Base-by-base conservation (phyloP, 2,329 filamentous ascomycete genomes). In the Botryotinia convoluta region DNA sequence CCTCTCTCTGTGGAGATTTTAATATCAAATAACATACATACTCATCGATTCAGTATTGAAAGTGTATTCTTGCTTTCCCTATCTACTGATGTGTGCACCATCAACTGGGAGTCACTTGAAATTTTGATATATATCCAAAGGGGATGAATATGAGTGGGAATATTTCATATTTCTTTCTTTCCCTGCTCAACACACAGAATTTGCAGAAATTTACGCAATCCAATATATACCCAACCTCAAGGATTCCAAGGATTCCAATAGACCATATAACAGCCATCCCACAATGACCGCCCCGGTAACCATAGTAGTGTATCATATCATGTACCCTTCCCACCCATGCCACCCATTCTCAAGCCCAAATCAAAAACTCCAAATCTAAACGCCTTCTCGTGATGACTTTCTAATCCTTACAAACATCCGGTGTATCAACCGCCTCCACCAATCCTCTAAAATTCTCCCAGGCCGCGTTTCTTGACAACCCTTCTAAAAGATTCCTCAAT, bases 401-500 rank as follows among this genome's bases (percentile, higher is more conserved):
- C n/a, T 16, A 57, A 16, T 32, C n/a, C 5, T 29, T 5, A 5
- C n/a, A 57, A 44, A 14, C 6, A 22, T 22, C n/a, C 7, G 35
- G n/a, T 26, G 14, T 32, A 45, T 70, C 71, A n/a, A 57, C 48
- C 16, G 42, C 57, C 57, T 65, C 62, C 14, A 62, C 60, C 29
- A 75, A 61, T 16, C 48, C 26, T 44, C 70, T 67, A 54, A 71
- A 74, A 14, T 73, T 61, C 3, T n/a, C 29, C 65, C 64, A 68
- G 8, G 67, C 44, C 16, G 54, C 32, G 6, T 61, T 54, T 39
- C 64, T 62, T 8, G 72, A 59, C 14, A 75, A 68, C 4, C 12
- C 16, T 29, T 51, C 60, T 32, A 78, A 76, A 6, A 90, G 80
- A 70, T 88, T 85, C 0, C 80, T 82, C 42, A 90, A 75, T 62